Evolutionary conservation across 306 rosid species (phyloP), one percentile per base, ranked within the genome.

Genomic region (Urtica urens): DNA sequence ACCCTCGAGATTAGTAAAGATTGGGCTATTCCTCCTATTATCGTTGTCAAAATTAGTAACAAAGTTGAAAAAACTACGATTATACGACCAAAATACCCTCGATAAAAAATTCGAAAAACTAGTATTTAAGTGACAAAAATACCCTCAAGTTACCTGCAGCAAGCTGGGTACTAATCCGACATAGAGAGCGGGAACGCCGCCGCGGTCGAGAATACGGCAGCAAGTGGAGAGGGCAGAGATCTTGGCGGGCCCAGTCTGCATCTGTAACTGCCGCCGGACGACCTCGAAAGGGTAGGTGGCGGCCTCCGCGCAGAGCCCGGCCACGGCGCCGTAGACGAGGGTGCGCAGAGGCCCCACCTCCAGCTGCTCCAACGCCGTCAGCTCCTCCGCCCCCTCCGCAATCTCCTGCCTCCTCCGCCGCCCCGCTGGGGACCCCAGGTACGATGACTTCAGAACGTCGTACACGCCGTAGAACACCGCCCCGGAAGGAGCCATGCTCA

Each of bases 281-380:
- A 90, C 99, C 73, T 90, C 99, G 72, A 90, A 90, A 4, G 99
- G 99, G 72, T 90, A 90, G 9, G 99, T 90, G 25, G 87, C 79
- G 22, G 93, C 96, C 78, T 92, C 96, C 51, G 96, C 75, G 64
- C 94, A 92, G 25, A 86, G 84, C 60, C 99, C 96, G 0, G 96
- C 94, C 43, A 85, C 63, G 22, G 96, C 94, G 51, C 99, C 94
- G 42, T 85, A 68, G 21, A 92, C 53, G 59, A 92, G 47, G 15
- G 99, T 92, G 62, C 93, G 72, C 20, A 72, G 22, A 2, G 99
- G 78, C 38, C 96, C 96, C 75, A 92, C 60, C 72, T 92, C 99
- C 57, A 92, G 76, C 65, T 82, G 94, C 60, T 92, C 93, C 14
- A 92, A 72, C 42, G 87, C 93, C 69, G 71, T 92, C 69, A 85